phyloP scores from a whole-genome alignment of 108 stramenopile genomes.

The Nannochloropsis oceanica region DNA sequence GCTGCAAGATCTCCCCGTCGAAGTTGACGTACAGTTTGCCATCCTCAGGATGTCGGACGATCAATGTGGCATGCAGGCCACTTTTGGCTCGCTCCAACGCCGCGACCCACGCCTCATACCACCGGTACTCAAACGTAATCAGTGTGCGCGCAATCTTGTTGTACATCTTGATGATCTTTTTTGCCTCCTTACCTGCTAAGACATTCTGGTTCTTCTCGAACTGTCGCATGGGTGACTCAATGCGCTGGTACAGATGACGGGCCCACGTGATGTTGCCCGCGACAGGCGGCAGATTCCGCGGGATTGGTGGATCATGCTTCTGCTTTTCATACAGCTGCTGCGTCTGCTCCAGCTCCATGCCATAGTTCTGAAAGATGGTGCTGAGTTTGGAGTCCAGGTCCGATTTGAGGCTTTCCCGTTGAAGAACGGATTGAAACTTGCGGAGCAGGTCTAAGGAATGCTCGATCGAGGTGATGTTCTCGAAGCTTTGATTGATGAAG shows the following conservation, averaged over 20 bases:
- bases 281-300: conserved; percentile 69
- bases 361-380: conserved; percentile 77
- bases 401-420: conserved; percentile 61
- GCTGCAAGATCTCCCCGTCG: conserved; percentile 70
- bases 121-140: conserved; percentile 73
- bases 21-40: conserved; percentile 75
- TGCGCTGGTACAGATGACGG: conserved; percentile 68
- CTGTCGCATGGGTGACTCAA: conserved; percentile 76
- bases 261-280: conserved; percentile 74
- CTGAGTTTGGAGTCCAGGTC: conserved; percentile 70
- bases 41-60: conserved; percentile 75
- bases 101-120: conserved; percentile 80
- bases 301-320: conserved; percentile 69
- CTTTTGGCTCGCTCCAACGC: conserved; percentile 70
- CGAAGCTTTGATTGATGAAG: conserved; percentile 74
- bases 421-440: conserved; percentile 65
- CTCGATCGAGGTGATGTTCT: conserved; percentile 65
- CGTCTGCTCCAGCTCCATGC: conserved; percentile 70
- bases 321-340: conserved; percentile 77
- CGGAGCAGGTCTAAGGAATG: conserved; percentile 58
- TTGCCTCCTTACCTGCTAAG: conserved; percentile 64
- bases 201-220: conserved; percentile 68
- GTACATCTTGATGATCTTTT: conserved; percentile 73
- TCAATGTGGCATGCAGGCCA: conserved; percentile 75
- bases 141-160: conserved; percentile 76